A percentile compares a stretch with the other conserved stretches of the same genome.
These are phyloP conservation scores for Aegilops speltoides DNA, from an alignment of 176 grass and related monocot genomes.

Conservation along the genomic window DNA sequence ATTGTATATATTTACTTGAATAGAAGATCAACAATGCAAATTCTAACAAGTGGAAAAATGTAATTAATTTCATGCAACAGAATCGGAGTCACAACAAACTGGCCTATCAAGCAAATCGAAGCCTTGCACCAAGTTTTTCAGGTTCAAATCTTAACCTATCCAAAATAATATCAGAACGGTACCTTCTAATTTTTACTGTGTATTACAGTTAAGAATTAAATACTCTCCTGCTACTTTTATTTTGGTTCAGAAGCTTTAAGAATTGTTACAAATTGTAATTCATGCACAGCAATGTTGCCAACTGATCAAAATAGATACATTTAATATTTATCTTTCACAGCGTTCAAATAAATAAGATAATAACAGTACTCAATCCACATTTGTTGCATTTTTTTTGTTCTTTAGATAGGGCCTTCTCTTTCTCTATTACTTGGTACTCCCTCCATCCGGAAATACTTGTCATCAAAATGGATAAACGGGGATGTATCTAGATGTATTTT, in stretches of 20 bases:
- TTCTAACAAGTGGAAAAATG: slow-evolving; percentile 61
- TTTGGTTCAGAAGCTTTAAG: slow-evolving; percentile 13
- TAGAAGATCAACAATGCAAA: slow-evolving; percentile 48
- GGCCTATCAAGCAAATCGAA: slow-evolving; percentile 99
- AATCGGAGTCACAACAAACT: slow-evolving; percentile 94
- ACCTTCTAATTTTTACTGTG: slow-evolving; percentile 51
- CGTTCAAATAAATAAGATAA: slow-evolving; percentile 1
- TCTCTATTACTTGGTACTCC: not conserved
- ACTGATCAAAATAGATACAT: not conserved
- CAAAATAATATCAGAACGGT: slow-evolving; percentile 62
- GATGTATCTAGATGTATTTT: too few relatives aligned
- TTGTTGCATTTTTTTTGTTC: not conserved
- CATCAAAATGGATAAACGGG: too few relatives aligned
- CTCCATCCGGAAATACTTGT: too few relatives aligned
- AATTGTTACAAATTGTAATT: slow-evolving; percentile 10
- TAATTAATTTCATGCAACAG: slow-evolving; percentile 99
- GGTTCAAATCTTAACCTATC: slow-evolving; percentile 88
- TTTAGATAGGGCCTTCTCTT: not conserved
- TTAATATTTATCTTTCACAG: not conserved
- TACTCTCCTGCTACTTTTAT: not conserved
- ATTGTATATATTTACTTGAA: slow-evolving; percentile 49
- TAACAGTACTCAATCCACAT: not conserved
- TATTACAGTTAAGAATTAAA: slow-evolving; percentile 29
- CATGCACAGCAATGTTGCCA: not conserved
- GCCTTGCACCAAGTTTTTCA: slow-evolving; percentile 99